Conservation (phyloP, 2,329 filamentous ascomycete species). For the Camillea tinctor region DNA sequence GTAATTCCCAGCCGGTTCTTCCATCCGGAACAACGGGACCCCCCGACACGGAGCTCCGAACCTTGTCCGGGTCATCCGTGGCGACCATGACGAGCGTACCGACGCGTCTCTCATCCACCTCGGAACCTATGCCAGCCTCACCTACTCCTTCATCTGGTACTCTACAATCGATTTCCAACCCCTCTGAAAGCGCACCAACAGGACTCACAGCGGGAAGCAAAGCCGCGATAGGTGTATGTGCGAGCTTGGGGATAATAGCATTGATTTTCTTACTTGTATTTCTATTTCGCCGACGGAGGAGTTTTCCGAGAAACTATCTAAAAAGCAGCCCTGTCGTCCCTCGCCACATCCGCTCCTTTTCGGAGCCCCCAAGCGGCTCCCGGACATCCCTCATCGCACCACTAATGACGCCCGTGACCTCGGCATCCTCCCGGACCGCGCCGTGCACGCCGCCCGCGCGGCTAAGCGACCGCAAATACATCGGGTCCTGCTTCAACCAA, state of each 20-base stretch:
- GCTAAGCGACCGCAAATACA: constrained; percentile 45
- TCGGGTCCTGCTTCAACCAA: constrained; percentile 36
- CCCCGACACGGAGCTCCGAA: neutral
- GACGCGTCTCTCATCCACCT: neutral
- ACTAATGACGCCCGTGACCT: constrained; percentile 23
- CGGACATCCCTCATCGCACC: constrained; percentile 44
- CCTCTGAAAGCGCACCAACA: constrained; percentile 3
- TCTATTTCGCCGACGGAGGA: constrained; percentile 35
- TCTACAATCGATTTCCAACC: constrained; percentile 20
- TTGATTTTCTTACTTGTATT: constrained; percentile 38
- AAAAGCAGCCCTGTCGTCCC: constrained; percentile 20
- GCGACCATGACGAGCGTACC: neutral
- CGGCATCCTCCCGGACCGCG: constrained; percentile 23
- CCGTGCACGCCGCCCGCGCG: constrained; percentile 47
- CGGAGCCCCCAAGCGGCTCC: constrained; percentile 32
- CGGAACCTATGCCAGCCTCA: constrained; percentile 2
- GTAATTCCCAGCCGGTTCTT: neutral
- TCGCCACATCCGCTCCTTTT: constrained; percentile 25
- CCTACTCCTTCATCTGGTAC: constrained; percentile 4
- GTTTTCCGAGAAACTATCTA: constrained; percentile 17
- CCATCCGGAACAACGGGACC: neutral
- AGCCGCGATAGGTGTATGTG: constrained; percentile 45
- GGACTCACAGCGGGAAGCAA: constrained; percentile 41
- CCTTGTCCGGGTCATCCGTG: neutral
- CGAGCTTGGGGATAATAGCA: constrained; percentile 38